Evolutionary conservation across 164 flowering plant genomes (phyloP), one percentile per base, ranked within the genome.

Genomic region (Vitis riparia): DNA sequence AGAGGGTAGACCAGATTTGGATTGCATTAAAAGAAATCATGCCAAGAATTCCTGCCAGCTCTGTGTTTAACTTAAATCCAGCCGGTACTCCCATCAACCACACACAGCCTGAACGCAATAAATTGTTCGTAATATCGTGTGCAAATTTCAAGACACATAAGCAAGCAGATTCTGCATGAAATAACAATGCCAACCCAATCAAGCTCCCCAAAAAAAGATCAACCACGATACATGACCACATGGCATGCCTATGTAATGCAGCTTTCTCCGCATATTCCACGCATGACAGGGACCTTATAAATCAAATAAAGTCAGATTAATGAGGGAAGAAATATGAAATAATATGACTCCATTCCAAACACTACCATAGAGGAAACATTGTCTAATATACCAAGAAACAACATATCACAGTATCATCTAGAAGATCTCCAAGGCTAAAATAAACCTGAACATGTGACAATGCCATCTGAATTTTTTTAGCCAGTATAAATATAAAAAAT

Each of bases 41-140:
- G 71, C 98, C 96, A 71, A 96, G 79, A 68, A 94, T 75, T 67
- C 82, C 85, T 9, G 99, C 99, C 59, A 93, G 81, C 79, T 93
- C 98, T 3, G 88, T 91, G 77, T 93, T 93, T 78, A 96, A 82
- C 82, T 96, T 93, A 79, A 96, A 96, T 73, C 99, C 98, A 19
- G 99, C 99, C 14, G 98, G 99, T 59, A 86, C 89, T 73, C 97
- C 99, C 98, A 96, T 96, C 74, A 93, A 84, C 97, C 98, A 93
- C 68, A 89, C 98, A 82, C 94, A 96, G 61, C 99, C 97, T 1
- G 87, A 81, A 13, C 98, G 93, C 80, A 92, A 75, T 60, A 88
- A 70, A 75, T 79, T 79, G 74, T 93, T 87, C n/a, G 90, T 91
- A 56, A 91, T 60, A 56, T 79, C 82, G 56, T 50, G 76, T 16